phyloP scores from a whole-genome alignment of 768 basidiomycete genomes.

The Lentinula sp. region DNA sequence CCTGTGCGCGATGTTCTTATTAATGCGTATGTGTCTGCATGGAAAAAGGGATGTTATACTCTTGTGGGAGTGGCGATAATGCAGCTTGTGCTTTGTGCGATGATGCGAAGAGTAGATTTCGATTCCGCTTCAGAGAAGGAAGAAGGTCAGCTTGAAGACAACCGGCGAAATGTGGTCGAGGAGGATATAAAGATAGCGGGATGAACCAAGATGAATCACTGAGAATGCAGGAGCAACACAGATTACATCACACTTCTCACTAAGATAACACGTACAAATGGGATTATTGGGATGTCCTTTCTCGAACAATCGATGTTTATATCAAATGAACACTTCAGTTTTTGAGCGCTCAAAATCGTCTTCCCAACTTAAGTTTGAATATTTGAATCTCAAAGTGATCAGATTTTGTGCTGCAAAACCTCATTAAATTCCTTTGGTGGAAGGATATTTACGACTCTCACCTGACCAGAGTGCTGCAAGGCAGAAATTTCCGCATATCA shows the following conservation, averaged over 20 bases:
- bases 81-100: slow-evolving; percentile 13
- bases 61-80: slow-evolving; percentile 16
- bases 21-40: slow-evolving; percentile 15
- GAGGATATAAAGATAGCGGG: slow-evolving; percentile 91
- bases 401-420: too few species aligned
- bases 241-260: background rate
- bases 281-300: too few species aligned
- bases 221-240: background rate
- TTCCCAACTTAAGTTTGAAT: too few species aligned
- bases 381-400: too few species aligned
- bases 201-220: background rate
- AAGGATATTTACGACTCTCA: too few species aligned
- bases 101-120: slow-evolving; percentile 10
- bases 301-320: too few species aligned
- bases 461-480: too few species aligned
- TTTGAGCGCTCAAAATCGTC: too few species aligned
- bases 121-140: background rate
- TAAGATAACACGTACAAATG: too few species aligned
- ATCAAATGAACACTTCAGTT: too few species aligned
- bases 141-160: background rate
- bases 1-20: slow-evolving; percentile 9
- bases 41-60: slow-evolving; percentile 13
- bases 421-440: too few species aligned
- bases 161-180: background rate
- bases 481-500: too few species aligned